Base-by-base conservation (phyloP, 2,329 filamentous ascomycete species). In the Cladosporium phlei region DNA sequence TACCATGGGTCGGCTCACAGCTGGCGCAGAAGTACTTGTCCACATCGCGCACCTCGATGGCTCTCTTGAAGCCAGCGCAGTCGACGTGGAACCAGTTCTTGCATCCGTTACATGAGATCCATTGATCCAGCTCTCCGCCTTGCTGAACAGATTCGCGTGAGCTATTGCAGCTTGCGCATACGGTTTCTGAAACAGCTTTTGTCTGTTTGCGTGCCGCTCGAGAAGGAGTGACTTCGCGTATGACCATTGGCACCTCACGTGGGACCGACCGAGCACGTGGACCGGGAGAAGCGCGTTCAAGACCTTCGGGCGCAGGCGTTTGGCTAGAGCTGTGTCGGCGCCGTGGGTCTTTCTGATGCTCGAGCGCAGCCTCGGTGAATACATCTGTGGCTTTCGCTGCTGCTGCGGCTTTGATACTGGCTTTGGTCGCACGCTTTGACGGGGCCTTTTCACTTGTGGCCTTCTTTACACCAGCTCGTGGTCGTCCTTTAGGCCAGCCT, bases 81-180 rank as follows among this genome's bases (percentile, higher is more conserved):
- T 79, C 74, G 50, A 80, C 80, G 64, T 85, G 82, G 58, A 80
- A 83, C 82, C 82, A 85, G 47, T 72, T 72, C 58, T 83, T 81
- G 65, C 82, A 85, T 20, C 79, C 80, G 61, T 85, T 80, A 59
- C 82, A 85, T 32, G 76, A 77, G 51, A 85, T 82, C 82, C 82
- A 85, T 46, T 77, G 72, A 52, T 82, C 76, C 49, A 73, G 69
- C 44, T 80, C 77, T 19, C 58, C 58, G 24, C 52, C 56, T 9
- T 68, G 71, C 25, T 72, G 71, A 17, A 69, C 63, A 27, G 74
- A 71, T 40, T 75, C 72, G 16, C 78, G 73, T 35, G 75, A 68
- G 46, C 76, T 71, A 30, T 76, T 72, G 59, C 80, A 84, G 20
- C 73, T 71, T 25, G 76, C 76, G 58, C 80, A 83, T 7, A 74